Conservation (phyloP, 208 protist genomes). For the Trypanosoma platydactyli region DNA sequence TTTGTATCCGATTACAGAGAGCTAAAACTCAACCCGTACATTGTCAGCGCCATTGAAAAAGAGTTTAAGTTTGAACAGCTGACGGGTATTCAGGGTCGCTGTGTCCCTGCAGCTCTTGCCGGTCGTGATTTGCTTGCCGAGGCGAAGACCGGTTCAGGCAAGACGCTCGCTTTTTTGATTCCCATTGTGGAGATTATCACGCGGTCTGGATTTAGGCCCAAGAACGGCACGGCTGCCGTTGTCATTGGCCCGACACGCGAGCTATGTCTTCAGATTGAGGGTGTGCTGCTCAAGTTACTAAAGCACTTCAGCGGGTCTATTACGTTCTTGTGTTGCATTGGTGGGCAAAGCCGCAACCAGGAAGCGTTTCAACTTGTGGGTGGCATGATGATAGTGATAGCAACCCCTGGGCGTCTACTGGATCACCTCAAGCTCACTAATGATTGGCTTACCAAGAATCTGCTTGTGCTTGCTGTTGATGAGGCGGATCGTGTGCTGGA, state of each 20-base stretch:
- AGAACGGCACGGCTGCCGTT: slow-evolving; percentile 97
- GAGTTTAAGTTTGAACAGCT: slow-evolving; percentile 95
- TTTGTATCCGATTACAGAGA: slow-evolving; percentile 78
- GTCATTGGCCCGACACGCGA: slow-evolving; percentile 99
- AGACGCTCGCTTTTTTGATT: slow-evolving; percentile 99
- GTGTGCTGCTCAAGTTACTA: slow-evolving; percentile 93
- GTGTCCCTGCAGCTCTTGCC: slow-evolving; percentile 87
- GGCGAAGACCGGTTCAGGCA: slow-evolving; percentile 95
- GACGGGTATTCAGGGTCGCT: slow-evolving; percentile 95
- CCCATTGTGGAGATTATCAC: slow-evolving; percentile 98
- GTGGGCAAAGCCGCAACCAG: slow-evolving; percentile 88
- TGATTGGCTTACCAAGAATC: slow-evolving; percentile 97
- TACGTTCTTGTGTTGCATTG: slow-evolving; percentile 90
- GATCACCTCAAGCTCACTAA: slow-evolving; percentile 98
- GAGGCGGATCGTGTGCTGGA: slow-evolving; percentile 99
- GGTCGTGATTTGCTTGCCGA: slow-evolving; percentile 91
- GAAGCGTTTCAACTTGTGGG: slow-evolving; percentile 88
- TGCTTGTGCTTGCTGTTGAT: slow-evolving; percentile 97
- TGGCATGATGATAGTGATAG: slow-evolving; percentile 90
- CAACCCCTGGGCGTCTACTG: slow-evolving; percentile 94
- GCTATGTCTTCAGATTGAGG: slow-evolving; percentile 98
- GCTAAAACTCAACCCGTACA: slow-evolving; percentile 86
- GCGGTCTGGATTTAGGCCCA: slow-evolving; percentile 93
- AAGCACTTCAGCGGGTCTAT: slow-evolving; percentile 91
- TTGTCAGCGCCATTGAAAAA: slow-evolving; percentile 72